These are phyloP conservation scores for Wickerhamiella spandovensis DNA, from an alignment of 805 yeast genomes.

Conservation along the genomic window DNA sequence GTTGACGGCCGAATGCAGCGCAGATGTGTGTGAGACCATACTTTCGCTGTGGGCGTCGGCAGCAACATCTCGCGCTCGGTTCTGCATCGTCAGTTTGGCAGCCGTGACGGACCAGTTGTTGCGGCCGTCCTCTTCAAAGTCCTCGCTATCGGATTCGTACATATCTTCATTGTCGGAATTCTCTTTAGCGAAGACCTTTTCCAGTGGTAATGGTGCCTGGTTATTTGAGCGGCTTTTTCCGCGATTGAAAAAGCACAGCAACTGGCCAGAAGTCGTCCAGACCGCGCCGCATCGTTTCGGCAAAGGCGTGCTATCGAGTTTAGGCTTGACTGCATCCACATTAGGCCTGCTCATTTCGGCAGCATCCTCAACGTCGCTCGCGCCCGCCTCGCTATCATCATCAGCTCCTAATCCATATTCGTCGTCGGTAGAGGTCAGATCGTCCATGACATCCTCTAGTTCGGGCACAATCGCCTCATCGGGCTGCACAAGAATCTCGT, in stretches of 20 bases:
- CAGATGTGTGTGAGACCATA: neutral
- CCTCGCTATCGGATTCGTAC: slow-evolving; percentile 15
- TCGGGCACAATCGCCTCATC: slow-evolving; percentile 13
- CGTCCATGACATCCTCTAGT: slow-evolving; percentile 8
- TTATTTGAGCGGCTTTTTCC: slow-evolving; percentile 29
- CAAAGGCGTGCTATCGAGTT: slow-evolving; percentile 70
- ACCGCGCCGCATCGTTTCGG: slow-evolving; percentile 90
- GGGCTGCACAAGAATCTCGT: slow-evolving; percentile 24
- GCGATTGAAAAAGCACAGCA: slow-evolving; percentile 68
- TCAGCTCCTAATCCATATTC: slow-evolving; percentile 1
- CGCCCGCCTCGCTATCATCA: slow-evolving; percentile 21
- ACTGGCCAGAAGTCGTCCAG: slow-evolving; percentile 68
- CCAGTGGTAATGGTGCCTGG: slow-evolving; percentile 14
- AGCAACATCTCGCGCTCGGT: neutral
- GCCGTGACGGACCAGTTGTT: slow-evolving; percentile 13
- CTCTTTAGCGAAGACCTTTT: slow-evolving; percentile 17
- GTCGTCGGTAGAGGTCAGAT: slow-evolving; percentile 22
- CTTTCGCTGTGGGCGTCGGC: neutral
- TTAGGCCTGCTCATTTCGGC: slow-evolving; percentile 1
- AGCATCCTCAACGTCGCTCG: slow-evolving; percentile 25
- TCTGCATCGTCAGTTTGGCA: neutral
- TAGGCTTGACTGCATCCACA: slow-evolving; percentile 17
- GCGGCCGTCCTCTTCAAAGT: slow-evolving; percentile 8
- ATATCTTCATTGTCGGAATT: slow-evolving; percentile 9
- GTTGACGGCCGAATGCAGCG: slow-evolving; percentile 29